These are phyloP conservation scores for Peniophora sp. DNA, from an alignment of 1,284 basidiomycete species.

Conservation along the genomic window DNA sequence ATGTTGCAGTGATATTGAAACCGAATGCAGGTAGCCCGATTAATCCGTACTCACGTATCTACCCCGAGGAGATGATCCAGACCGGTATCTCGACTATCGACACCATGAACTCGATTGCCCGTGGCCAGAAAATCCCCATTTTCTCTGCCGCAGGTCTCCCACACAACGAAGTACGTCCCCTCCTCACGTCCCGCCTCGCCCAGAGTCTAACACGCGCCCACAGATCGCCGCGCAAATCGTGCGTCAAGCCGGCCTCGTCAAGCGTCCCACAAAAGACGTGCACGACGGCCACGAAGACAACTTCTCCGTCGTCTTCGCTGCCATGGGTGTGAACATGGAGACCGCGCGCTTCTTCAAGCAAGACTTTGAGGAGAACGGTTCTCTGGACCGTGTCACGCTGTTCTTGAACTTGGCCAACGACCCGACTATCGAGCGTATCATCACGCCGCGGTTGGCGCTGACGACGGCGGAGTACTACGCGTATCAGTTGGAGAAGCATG, in stretches of 20 bases:
- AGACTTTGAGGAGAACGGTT: slow-evolving; percentile 99
- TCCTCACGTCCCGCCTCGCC: slow-evolving; percentile 11
- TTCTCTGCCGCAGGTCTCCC: slow-evolving; percentile 99
- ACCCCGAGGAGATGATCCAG: slow-evolving; percentile 99
- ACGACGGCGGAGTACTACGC: slow-evolving; percentile 99
- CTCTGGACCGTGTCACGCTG: slow-evolving; percentile 94
- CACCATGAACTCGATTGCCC: slow-evolving; percentile 98
- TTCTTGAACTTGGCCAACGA: slow-evolving; percentile 99
- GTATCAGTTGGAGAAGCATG: slow-evolving; percentile 99
- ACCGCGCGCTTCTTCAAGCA: slow-evolving; percentile 99
- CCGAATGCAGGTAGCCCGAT: slow-evolving; percentile 80
- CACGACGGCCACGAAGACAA: slow-evolving; percentile 99
- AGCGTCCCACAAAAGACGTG: slow-evolving; percentile 91
- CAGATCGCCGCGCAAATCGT: slow-evolving; percentile 99
- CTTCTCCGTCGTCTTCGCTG: slow-evolving; percentile 99
- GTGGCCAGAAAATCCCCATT: slow-evolving; percentile 99
- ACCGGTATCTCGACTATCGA: slow-evolving; percentile 99
- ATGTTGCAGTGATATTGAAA: slow-evolving; percentile 1
- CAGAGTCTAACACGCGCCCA: slow-evolving; percentile 9
- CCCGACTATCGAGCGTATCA: slow-evolving; percentile 99
- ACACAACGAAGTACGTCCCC: slow-evolving; percentile 81
- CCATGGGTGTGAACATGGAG: slow-evolving; percentile 99
- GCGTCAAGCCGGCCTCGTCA: slow-evolving; percentile 96
- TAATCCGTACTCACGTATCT: slow-evolving; percentile 98
- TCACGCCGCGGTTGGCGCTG: slow-evolving; percentile 95